A percentile compares a stretch with the other conserved stretches of the same genome.
These are phyloP conservation scores for Pisolithus orientalis DNA, from an alignment of 768 basidiomycete species.

Conservation along the genomic window DNA sequence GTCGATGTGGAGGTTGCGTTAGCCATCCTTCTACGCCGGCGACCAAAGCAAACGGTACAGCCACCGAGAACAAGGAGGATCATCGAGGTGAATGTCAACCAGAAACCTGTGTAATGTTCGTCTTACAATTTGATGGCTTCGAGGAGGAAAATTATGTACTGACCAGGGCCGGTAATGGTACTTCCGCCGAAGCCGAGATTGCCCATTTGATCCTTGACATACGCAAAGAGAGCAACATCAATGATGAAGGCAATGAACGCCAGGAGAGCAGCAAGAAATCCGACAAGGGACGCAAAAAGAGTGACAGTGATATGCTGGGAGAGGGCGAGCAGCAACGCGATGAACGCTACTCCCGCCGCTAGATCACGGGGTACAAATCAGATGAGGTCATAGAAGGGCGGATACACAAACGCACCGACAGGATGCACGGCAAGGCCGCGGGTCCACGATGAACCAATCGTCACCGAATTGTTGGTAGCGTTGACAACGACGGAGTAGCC, in stretches of 20 bases:
- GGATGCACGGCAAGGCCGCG: constrained; percentile 71
- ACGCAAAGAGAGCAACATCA: constrained; percentile 68
- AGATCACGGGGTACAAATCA: constrained; percentile 4
- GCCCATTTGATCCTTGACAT: constrained; percentile 50
- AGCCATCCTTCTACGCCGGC: constrained; percentile 48
- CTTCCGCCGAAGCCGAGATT: constrained; percentile 36
- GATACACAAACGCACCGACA: constrained; percentile 45
- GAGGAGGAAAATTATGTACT: constrained; percentile 10
- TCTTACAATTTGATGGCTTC: constrained; percentile 1
- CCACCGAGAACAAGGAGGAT: constrained; percentile 60
- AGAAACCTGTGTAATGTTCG: constrained; percentile 46
- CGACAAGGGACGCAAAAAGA: constrained; percentile 38
- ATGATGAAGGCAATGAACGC: constrained; percentile 70
- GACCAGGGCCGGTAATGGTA: constrained; percentile 64
- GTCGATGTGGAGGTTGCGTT: constrained; percentile 26
- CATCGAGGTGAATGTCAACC: constrained; percentile 66
- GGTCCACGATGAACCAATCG: constrained; percentile 58
- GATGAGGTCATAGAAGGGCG: neutral
- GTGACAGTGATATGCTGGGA: constrained; percentile 46
- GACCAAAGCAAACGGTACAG: constrained; percentile 65
- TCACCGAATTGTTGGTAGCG: constrained; percentile 26
- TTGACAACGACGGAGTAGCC: constrained; percentile 50
- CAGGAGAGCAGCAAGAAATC: constrained; percentile 65
- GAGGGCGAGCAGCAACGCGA: constrained; percentile 59
- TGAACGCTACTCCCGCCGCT: constrained; percentile 50